Percentiles rank a stretch among this genome's conserved stretches.
phyloP scores from a whole-genome alignment of 805 yeast species.

The Kazachstania viticola region DNA sequence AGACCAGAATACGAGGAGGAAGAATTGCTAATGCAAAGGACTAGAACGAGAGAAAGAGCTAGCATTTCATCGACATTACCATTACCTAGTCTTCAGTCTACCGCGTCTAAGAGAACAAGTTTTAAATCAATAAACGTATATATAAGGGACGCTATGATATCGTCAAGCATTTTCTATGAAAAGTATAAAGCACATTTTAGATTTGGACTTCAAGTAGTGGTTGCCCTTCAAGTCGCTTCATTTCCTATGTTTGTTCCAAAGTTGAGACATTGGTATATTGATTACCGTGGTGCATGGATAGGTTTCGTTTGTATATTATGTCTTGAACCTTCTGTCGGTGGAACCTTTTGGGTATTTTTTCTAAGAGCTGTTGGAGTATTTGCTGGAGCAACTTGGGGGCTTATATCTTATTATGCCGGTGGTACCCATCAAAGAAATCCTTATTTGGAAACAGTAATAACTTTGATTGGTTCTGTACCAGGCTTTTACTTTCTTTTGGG shows the following conservation, averaged over 20 bases:
- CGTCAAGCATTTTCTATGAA: conserved; percentile 8
- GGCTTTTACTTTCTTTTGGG: conserved; percentile 36
- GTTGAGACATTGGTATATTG: conserved; percentile 37
- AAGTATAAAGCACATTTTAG: conserved; percentile 28
- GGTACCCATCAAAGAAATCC: conserved; percentile 32
- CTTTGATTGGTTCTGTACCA: conserved; percentile 34
- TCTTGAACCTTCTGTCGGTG: conserved; percentile 40
- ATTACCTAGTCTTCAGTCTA: no score
- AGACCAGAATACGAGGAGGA: conserved; percentile 22
- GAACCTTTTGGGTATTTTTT: conserved; percentile 36
- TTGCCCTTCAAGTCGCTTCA: conserved; percentile 36
- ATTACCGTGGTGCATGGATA: conserved; percentile 40
- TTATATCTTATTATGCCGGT: conserved; percentile 35
- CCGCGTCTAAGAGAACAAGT: no score
- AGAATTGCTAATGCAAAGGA: conserved; percentile 17
- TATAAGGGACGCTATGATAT: no score
- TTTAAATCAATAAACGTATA: no score
- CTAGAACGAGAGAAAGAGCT: background rate
- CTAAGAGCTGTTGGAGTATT: conserved; percentile 37
- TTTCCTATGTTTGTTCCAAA: conserved; percentile 41
- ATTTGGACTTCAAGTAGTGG: conserved; percentile 36
- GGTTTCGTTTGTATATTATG: conserved; percentile 42
- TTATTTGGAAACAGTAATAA: conserved; percentile 32
- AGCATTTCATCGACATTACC: no score
- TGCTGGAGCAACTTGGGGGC: conserved; percentile 40